Conservation (phyloP, 2,329 filamentous ascomycete genomes). For the Endoconidiophora polonica region DNA sequence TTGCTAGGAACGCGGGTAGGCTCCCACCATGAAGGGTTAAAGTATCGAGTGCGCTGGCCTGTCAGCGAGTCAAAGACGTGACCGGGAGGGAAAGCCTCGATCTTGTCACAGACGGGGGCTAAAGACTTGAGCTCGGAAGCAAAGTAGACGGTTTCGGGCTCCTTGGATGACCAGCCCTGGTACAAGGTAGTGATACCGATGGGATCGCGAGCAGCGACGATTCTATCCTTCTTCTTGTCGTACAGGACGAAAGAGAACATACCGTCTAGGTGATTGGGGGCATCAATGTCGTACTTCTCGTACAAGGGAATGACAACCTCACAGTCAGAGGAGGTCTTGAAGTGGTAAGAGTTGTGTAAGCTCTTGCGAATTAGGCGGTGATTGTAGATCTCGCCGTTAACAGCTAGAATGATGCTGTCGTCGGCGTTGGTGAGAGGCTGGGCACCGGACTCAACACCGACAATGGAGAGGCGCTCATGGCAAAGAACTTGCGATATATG, state of each 20-base stretch:
- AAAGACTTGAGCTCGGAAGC: conserved; percentile 93
- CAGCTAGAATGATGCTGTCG: conserved; percentile 71
- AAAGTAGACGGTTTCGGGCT: conserved; percentile 79
- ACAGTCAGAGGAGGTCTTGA: conserved; percentile 98
- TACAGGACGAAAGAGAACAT: conserved; percentile 99
- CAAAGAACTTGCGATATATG: conserved; percentile 50
- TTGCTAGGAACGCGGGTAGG: conserved; percentile 58
- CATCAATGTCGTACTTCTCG: conserved; percentile 77
- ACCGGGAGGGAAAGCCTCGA: conserved; percentile 83
- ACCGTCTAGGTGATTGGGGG: conserved; percentile 85
- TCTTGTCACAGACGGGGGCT: conserved; percentile 85
- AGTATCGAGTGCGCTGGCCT: conserved; percentile 71
- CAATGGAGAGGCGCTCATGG: conserved; percentile 94
- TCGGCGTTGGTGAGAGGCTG: conserved; percentile 92
- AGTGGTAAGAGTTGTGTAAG: conserved; percentile 71
- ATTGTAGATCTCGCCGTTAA: conserved; percentile 99
- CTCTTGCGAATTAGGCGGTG: conserved; percentile 84
- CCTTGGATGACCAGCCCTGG: conserved; percentile 74
- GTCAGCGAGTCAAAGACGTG: conserved; percentile 94
- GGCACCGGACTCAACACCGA: conserved; percentile 90
- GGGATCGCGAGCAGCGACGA: conserved; percentile 85
- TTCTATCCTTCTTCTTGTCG: conserved; percentile 85
- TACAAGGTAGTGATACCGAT: conserved; percentile 97
- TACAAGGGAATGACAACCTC: conserved; percentile 98
- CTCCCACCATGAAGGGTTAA: conserved; percentile 85